Evolutionary conservation across 345 rosid genomes (phyloP), one percentile per base, ranked within the genome.

Genomic region (Theobroma cacao): DNA sequence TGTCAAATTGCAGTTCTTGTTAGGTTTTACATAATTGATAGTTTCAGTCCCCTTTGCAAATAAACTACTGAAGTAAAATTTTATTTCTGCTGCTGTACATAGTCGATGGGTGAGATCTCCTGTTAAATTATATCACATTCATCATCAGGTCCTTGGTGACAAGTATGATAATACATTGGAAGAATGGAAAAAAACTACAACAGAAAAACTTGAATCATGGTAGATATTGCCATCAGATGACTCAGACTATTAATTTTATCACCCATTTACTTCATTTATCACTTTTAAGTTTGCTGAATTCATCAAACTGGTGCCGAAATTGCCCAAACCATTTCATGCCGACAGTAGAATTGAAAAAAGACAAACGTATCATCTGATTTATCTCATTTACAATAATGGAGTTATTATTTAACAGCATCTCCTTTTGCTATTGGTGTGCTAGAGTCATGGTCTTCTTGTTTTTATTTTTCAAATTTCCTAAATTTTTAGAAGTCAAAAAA

Each of bases 1-100:
- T 48, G 81, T 81, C 81, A 91, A 85, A 79, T 94, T 94, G 83
- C 98, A 94, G 85, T 92, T 94, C 71, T 82, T 84, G 81, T 92
- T 91, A 64, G 94, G 93, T 38, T 65, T 81, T 77, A 92, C 77
- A 82, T 84, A 87, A 78, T 78, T 83, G 68, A 73, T 58, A 45
- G 78, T 73, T 56, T 75, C 45, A 65, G 77, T 41, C 38, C 83
- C 91, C 55, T 79, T 78, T 30, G 56, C 77, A 17, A 81, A 79
- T 79, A 92, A 89, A 80, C 85, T 83, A 60, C 17, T 79, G 77
- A 92, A 90, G 84, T 90, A 94, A 75, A 91, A 89, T 70, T 84
- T 87, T 83, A 92, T 88, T 82, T 94, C 98, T 72, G 94, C 92
- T 65, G 91, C 92, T 60, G 93, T 86, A 84, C 98, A 94, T 76